Evolutionary conservation across 2,329 filamentous ascomycete genomes (phyloP), one percentile per base, ranked within the genome.

Genomic region (Fusarium gaditjirri): DNA sequence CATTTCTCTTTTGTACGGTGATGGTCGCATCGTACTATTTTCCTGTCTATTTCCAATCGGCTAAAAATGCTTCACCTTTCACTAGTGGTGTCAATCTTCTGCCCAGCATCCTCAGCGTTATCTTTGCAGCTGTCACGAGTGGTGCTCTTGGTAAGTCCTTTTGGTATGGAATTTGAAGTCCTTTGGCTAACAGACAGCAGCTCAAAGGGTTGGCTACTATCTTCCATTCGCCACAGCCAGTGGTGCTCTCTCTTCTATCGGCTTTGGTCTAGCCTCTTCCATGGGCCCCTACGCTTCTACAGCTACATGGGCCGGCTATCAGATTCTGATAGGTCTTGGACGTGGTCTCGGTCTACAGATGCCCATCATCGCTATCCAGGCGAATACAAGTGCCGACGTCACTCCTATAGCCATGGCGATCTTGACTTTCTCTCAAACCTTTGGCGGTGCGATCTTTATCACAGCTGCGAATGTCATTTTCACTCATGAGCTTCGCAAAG

Each of bases 41-140:
- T 9, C 85, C 86, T 4, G 81, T 87, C 65, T 88, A 86, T 80
- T 87, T 88, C 77, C 84, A 88, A 77, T 81, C 83, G 36, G 81
- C 87, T 68, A 82, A 82, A 65, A 80, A 73, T 35, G 64, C 71
- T 7, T 72, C 77, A 8, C 77, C 78, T 7, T 74, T 80, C 27
- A 66, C 61, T 23, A 78, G 77, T 33, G 78, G 79, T 46, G 72
- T 80, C 9, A 60, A 78, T 25, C 66, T 79, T 46, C 65, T 80
- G 31, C 79, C 79, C n/a, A 68, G 73, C 52, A 72, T 78, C 50
- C 68, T 77, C 47, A 67, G 68, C 47, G 52, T 79, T 58, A 69
- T 80, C 13, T 59, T 76, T 14, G 57, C 72, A 36, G 77, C 76
- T 8, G 68, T 76, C 31, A 14, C 61, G 7, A 70, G 73, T 21